Percentiles rank a stretch among this genome's conserved stretches.
Conservation (phyloP, 805 yeast genomes). For the Yarrowia deformans region DNA sequence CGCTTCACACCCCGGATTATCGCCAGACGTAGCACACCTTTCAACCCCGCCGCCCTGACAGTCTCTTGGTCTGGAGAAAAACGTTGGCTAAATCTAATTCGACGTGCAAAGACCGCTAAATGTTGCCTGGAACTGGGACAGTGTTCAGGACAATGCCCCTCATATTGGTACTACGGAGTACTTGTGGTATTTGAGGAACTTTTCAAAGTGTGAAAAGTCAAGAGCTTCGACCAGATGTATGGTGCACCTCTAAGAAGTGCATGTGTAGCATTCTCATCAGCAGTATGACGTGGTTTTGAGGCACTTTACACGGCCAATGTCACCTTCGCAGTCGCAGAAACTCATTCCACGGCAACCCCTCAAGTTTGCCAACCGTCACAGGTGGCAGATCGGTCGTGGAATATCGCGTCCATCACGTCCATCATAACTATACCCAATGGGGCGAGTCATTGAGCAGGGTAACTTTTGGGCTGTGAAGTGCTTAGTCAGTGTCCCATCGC, state of each 20-base stretch:
- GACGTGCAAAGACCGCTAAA: conserved; percentile 2
- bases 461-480: neutral
- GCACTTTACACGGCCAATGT: no score
- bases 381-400: neutral
- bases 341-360: no score
- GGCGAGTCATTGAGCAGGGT: conserved; percentile 12
- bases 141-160: no score
- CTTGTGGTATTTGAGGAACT: no score
- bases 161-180: neutral
- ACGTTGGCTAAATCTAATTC: conserved; percentile 29
- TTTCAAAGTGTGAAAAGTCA: no score
- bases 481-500: conserved; percentile 5
- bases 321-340: no score
- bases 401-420: neutral
- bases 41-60: conserved; percentile 34
- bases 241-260: neutral
- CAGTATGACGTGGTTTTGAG: no score
- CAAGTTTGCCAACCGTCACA: no score
- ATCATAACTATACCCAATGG: conserved; percentile 3
- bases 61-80: neutral
- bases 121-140: neutral
- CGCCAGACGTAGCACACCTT: neutral
- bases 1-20: neutral
- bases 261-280: no score
- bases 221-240: no score